Conservation (phyloP, 257 asterid genomes). For the Fraxinus americana region DNA sequence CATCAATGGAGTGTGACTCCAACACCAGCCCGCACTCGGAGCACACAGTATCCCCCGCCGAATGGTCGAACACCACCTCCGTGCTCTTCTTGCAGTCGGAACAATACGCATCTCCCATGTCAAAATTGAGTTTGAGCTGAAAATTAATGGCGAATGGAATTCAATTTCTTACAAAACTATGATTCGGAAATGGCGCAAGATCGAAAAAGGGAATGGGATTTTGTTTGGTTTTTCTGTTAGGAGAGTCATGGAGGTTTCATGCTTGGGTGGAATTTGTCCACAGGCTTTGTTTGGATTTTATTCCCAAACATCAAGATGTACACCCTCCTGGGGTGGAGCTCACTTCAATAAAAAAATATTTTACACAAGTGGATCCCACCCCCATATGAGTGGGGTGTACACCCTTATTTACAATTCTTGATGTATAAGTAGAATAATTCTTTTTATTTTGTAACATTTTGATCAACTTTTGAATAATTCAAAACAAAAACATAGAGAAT, state of each 20-base stretch:
- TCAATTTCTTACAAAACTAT: neutral
- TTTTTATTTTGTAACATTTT: too few relatives aligned
- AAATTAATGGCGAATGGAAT: neutral
- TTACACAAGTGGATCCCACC: too few relatives aligned
- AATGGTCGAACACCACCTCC: conserved; percentile 68
- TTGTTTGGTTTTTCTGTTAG: conserved; percentile 2
- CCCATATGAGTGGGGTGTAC: too few relatives aligned
- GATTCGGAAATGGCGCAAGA: neutral
- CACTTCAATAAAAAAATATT: too few relatives aligned
- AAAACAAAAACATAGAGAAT: too few relatives aligned
- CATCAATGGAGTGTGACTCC: conserved; percentile 71
- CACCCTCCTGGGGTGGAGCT: too few relatives aligned
- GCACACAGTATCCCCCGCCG: conserved; percentile 70
- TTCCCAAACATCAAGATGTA: too few relatives aligned
- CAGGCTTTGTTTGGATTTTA: neutral
- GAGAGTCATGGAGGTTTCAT: neutral
- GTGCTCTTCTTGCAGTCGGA: conserved; percentile 63
- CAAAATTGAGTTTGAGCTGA: neutral
- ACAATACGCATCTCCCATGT: conserved; percentile 57
- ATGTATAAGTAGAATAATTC: too few relatives aligned
- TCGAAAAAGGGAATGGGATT: neutral
- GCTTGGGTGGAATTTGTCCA: neutral
- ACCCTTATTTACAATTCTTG: too few relatives aligned
- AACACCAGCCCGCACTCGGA: conserved; percentile 71
- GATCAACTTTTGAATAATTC: too few relatives aligned